Percentiles rank a stretch among this genome's conserved stretches.
These are phyloP conservation scores for Thozetella sp. DNA, from an alignment of 495 filamentous ascomycete genomes.

Conservation along the genomic window DNA sequence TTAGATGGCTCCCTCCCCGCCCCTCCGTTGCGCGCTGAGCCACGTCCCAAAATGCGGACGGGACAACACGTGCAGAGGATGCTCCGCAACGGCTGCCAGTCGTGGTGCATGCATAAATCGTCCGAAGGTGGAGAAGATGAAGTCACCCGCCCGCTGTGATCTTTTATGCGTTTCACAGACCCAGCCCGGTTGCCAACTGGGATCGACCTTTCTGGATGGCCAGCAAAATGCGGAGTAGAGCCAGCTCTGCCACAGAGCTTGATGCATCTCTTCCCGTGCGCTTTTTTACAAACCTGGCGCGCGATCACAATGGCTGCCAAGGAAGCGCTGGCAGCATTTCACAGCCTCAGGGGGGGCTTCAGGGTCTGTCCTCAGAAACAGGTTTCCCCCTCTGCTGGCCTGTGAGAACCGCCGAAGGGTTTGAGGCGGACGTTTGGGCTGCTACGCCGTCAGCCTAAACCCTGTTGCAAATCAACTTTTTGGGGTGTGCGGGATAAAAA, in stretches of 20 bases:
- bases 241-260: not conserved
- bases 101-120: conserved; percentile 3
- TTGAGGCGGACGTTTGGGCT: not conserved
- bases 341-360: not conserved
- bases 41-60: no score
- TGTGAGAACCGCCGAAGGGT: not conserved
- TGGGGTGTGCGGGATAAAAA: no score
- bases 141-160: not conserved
- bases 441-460: not conserved
- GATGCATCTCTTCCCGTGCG: no score
- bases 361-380: no score
- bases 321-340: not conserved
- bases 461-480: not conserved
- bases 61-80: no score
- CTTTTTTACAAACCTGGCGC: no score
- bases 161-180: not conserved
- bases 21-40: not conserved
- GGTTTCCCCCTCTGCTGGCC: not conserved
- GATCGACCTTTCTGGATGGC: not conserved
- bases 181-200: not conserved
- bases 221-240: not conserved
- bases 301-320: not conserved
- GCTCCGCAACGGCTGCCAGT: no score
- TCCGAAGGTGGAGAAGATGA: conserved; percentile 1
- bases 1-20: not conserved